A percentile compares a stretch with the other conserved stretches of the same genome.
Conservation (phyloP, 768 basidiomycete genomes). For the Gelatoporia subvermispora region DNA sequence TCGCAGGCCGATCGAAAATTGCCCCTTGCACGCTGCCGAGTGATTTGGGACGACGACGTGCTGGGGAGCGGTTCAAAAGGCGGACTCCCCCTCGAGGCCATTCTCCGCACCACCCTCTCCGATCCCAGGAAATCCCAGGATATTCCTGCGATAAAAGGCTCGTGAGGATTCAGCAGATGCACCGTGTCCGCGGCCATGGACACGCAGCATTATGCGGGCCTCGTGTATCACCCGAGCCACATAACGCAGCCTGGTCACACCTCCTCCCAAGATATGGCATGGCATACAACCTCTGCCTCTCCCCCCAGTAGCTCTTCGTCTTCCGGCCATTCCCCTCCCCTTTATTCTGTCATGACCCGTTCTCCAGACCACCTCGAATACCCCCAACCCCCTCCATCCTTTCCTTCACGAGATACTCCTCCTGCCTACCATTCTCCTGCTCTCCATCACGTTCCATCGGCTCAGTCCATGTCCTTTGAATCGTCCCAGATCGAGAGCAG, state of each 20-base stretch:
- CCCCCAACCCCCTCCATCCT: slow-evolving; percentile 1
- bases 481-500: slow-evolving; percentile 41
- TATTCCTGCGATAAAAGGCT: too few species aligned
- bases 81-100: slow-evolving; percentile 5
- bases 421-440: slow-evolving; percentile 7
- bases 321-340: slow-evolving; percentile 3
- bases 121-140: neutral
- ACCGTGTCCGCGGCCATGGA: slow-evolving; percentile 13
- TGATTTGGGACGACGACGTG: slow-evolving; percentile 17
- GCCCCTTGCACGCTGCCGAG: slow-evolving; percentile 6
- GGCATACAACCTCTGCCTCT: slow-evolving; percentile 19
- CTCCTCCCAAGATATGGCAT: slow-evolving; percentile 16
- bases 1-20: slow-evolving; percentile 12
- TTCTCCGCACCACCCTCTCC: slow-evolving; percentile 1
- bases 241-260: slow-evolving; percentile 16
- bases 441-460: slow-evolving; percentile 6
- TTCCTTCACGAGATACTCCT: neutral
- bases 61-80: slow-evolving; percentile 15
- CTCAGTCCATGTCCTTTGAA: slow-evolving; percentile 9
- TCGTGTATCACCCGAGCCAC: slow-evolving; percentile 17
- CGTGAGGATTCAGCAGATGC: neutral
- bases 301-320: slow-evolving; percentile 15
- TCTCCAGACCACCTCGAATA: slow-evolving; percentile 1
- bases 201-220: slow-evolving; percentile 17
- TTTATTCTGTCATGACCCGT: slow-evolving; percentile 8